These are phyloP conservation scores for Dalbergia cochinchinensis DNA, from an alignment of 306 rosid species.

Conservation along the genomic window DNA sequence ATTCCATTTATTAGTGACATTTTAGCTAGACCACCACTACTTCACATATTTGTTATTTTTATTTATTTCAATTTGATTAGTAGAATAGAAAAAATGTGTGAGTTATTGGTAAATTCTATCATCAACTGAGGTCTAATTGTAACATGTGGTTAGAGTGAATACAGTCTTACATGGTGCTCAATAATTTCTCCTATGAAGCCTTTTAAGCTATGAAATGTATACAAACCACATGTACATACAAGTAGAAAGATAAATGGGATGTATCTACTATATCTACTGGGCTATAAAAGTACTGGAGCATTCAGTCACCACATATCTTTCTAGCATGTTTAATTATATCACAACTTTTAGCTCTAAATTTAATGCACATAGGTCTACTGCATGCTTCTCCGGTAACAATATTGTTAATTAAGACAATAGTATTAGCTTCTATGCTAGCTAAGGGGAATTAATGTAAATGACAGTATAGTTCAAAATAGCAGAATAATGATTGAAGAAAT, in stretches of 20 bases:
- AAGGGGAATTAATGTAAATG: neutral
- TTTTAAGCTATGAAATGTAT: constrained; percentile 17
- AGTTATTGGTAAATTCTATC: too few relatives aligned
- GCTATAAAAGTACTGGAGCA: neutral
- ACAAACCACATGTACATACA: neutral
- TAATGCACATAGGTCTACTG: neutral
- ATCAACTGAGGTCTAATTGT: too few relatives aligned
- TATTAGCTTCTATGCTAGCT: neutral
- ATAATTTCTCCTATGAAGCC: neutral
- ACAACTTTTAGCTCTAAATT: neutral
- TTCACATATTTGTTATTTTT: too few relatives aligned
- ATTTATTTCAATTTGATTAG: too few relatives aligned
- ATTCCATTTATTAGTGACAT: too few relatives aligned
- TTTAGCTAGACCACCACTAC: too few relatives aligned
- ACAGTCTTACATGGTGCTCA: too few relatives aligned
- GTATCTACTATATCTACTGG: neutral
- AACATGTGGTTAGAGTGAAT: too few relatives aligned
- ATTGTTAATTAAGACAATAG: neutral
- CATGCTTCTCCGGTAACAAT: neutral
- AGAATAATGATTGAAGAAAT: constrained; percentile 7
- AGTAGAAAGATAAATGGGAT: neutral
- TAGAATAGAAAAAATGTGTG: too few relatives aligned
- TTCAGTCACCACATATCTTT: neutral
- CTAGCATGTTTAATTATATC: neutral
- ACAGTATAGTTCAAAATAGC: neutral